Conservation (phyloP, 2,329 filamentous ascomycete genomes). For the Colletotrichum ledebouriae region DNA sequence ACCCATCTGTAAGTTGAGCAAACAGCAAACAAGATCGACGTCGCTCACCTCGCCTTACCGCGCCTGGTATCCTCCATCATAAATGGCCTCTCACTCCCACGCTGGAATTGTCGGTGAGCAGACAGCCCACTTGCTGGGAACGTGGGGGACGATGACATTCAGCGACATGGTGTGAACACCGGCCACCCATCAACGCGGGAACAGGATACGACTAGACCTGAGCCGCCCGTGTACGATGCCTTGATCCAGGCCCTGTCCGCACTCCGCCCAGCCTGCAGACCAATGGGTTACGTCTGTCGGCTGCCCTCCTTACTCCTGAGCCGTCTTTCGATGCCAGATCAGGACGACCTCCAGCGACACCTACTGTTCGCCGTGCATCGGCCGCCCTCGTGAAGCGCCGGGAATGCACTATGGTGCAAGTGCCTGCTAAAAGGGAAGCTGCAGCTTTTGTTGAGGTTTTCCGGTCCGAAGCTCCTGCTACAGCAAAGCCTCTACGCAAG, state of each 20-base stretch:
- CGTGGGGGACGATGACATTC: constrained; percentile 2
- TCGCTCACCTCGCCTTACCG: neutral
- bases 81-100: neutral
- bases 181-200: constrained; percentile 3
- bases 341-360: neutral
- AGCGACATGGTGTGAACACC: neutral
- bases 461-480: too few species aligned
- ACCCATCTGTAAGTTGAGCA: too few species aligned
- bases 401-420: neutral
- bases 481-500: too few species aligned
- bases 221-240: neutral
- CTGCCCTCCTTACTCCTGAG: constrained; percentile 4
- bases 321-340: constrained; percentile 12
- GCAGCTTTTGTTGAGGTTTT: neutral
- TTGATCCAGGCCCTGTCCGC: neutral
- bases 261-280: neutral
- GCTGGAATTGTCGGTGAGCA: constrained; percentile 34
- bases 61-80: neutral
- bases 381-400: neutral
- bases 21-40: too few species aligned
- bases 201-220: neutral
- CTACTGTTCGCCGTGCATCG: neutral
- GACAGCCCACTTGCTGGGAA: neutral
- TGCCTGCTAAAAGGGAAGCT: neutral
- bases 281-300: constrained; percentile 13